phyloP scores from a whole-genome alignment of 106 monocot species.

The Amphibolis antarctica region DNA sequence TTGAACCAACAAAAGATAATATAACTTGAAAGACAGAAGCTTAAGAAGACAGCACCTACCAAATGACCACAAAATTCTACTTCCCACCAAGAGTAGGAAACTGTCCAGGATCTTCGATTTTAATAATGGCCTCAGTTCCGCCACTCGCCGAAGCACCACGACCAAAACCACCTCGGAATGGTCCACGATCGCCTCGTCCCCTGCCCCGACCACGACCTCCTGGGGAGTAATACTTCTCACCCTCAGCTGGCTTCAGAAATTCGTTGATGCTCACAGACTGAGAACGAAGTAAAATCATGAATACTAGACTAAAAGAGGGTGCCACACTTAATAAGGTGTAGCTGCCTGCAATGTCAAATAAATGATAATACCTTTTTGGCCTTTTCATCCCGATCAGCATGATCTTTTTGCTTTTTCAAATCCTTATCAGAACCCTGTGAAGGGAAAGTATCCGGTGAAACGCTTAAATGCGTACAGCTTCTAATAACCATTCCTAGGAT shows the following conservation, averaged over 20 bases:
- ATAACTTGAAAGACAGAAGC: background rate
- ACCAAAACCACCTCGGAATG: constrained; percentile 25
- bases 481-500: no score
- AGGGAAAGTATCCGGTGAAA: background rate
- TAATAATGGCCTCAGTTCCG: constrained; percentile 18
- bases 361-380: constrained; percentile 41
- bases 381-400: constrained; percentile 41
- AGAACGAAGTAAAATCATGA: background rate
- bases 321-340: no score
- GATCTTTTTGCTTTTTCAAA: constrained; percentile 31
- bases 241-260: constrained; percentile 76
- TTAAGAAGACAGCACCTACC: background rate
- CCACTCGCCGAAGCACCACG: background rate
- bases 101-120: constrained; percentile 62
- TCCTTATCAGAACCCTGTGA: constrained; percentile 71
- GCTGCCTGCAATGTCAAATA: no score
- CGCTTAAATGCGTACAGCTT: no score
- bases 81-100: constrained; percentile 74
- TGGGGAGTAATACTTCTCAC: constrained; percentile 35
- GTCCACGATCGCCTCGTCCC: constrained; percentile 28
- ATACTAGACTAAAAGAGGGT: background rate
- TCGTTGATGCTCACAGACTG: constrained; percentile 69
- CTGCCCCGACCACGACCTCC: constrained; percentile 59
- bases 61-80: constrained; percentile 11
- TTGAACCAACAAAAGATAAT: background rate